These are phyloP conservation scores for Amyloporia xantha DNA, from an alignment of 768 basidiomycete species.

Conservation along the genomic window DNA sequence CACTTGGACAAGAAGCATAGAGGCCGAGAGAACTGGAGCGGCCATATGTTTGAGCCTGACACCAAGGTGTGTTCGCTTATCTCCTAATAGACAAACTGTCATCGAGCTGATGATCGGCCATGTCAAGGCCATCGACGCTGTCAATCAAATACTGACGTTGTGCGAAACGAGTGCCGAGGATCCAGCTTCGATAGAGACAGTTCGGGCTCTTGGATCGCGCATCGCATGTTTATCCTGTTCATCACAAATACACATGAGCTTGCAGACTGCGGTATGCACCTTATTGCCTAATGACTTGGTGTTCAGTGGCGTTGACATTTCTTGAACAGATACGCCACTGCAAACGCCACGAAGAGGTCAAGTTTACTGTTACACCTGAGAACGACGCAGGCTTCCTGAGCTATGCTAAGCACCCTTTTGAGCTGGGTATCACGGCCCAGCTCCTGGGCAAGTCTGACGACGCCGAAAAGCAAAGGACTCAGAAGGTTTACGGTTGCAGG, in stretches of 20 bases:
- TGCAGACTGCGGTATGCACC: conserved; percentile 35
- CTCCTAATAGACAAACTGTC: too few species aligned
- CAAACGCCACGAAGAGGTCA: conserved; percentile 54
- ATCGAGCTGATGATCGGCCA: too few species aligned
- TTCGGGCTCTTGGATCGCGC: conserved; percentile 21
- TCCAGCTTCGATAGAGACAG: conserved; percentile 13
- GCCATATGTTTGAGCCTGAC: conserved; percentile 51
- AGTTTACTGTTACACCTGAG: conserved; percentile 28
- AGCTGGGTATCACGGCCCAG: conserved; percentile 17
- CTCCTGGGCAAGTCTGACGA: conserved; percentile 11
- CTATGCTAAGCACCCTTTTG: conserved; percentile 12
- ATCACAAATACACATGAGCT: conserved; percentile 41
- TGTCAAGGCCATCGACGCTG: conserved; percentile 41
- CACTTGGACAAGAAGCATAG: conserved; percentile 20
- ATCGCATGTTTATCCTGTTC: conserved; percentile 47
- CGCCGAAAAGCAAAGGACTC: conserved; percentile 26
- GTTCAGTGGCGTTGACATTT: too few species aligned
- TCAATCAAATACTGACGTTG: conserved; percentile 32
- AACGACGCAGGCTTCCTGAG: conserved; percentile 4
- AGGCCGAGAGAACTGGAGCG: conserved; percentile 36
- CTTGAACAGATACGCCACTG: conserved; percentile 51
- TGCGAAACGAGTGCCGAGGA: conserved; percentile 26
- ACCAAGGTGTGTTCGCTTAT: conserved; percentile 42
- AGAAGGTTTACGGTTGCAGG: conserved; percentile 44
- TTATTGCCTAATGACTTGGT: background rate